phyloP scores from a whole-genome alignment of 2,329 filamentous ascomycete genomes.

The Pseudocercospora ulei region DNA sequence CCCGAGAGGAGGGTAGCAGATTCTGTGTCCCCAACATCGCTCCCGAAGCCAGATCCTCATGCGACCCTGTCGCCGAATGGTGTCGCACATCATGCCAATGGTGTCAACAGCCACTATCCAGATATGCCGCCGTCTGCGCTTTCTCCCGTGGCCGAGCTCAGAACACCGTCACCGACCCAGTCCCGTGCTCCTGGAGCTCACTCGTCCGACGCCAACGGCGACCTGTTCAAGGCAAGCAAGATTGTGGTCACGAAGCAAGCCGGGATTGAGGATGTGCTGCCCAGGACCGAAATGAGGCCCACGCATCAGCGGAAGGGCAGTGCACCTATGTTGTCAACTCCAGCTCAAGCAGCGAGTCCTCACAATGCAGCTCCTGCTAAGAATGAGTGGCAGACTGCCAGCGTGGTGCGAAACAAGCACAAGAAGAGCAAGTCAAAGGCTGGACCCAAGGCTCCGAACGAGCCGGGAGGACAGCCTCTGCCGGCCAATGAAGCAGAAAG shows the following conservation, averaged over 20 bases:
- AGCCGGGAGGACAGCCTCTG: conserved; percentile 35
- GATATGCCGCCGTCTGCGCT: conserved; percentile 40
- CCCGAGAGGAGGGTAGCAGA: conserved; percentile 4
- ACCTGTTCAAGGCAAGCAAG: conserved; percentile 26
- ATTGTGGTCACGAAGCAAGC: conserved; percentile 28
- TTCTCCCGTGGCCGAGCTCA: conserved; percentile 64
- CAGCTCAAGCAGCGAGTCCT: conserved; percentile 5
- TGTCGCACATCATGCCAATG: conserved; percentile 16
- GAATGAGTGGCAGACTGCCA: conserved; percentile 28
- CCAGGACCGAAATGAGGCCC: conserved; percentile 10
- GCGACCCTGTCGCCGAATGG: conserved; percentile 26
- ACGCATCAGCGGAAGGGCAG: conserved; percentile 27
- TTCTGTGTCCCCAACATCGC: conserved; percentile 17
- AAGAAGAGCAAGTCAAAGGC: conserved; percentile 33
- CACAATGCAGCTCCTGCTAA: conserved; percentile 13
- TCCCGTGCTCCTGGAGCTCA: conserved; percentile 46
- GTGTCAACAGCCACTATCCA: conserved; percentile 18
- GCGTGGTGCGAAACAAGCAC: conserved; percentile 27
- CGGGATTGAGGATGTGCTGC: conserved; percentile 22
- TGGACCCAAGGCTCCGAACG: conserved; percentile 14
- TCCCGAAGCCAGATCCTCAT: conserved; percentile 16
- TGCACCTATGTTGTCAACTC: conserved; percentile 17
- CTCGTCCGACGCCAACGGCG: conserved; percentile 26
- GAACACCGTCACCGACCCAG: conserved; percentile 59
- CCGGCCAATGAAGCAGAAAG: conserved; percentile 40